Evolutionary conservation across 768 basidiomycete genomes (phyloP), one percentile per base, ranked within the genome.

Genomic region (Phlegmacium glaucopus): DNA sequence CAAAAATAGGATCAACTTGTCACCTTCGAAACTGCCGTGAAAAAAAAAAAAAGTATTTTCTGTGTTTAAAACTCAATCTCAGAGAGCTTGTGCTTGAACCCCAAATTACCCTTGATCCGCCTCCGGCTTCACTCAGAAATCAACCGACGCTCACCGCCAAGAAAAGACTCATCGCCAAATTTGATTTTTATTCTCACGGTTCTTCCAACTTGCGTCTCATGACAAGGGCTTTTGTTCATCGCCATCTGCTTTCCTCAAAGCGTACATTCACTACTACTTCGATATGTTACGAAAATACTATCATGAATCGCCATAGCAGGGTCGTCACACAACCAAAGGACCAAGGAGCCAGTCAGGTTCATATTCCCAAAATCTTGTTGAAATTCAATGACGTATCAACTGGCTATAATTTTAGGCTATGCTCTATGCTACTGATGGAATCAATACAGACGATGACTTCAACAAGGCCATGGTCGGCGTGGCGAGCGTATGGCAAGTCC

Each of bases 401-500:
- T 39, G 37, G 30, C 39, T 26, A 28, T 43, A 51, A 32, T 35
- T 37, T 36, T 54, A 95, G 90, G 96, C 96, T 28, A 98, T 99
- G 96, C 73, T 99, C 41, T 99, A 94, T 68, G 96, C 94, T n/a
- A 99, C 96, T 1, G 96, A 97, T 29, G 94, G 91, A 26, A 79
- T 99, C 51, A 71, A 77, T 18, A 69, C 58, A 12, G 88, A 95
- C 54, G 78, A 74, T 2, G 96, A 99, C 72, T 88, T 99, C 52
- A 73, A 90, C 61, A 97, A 95, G 65, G 84, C 94, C 38, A 97
- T 98, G 94, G 90, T 99, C 47, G 96, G 96, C 42, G 83, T 99
- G 22, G 96, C 85, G 9, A 95, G 93, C 56, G 88, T 99, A 29
- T 99, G 96, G 96, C 94, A 62, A 64, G 85, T 71, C 35, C 27